Conservation (phyloP, 23 red algal species). For the Gracilaria vermiculophylla region DNA sequence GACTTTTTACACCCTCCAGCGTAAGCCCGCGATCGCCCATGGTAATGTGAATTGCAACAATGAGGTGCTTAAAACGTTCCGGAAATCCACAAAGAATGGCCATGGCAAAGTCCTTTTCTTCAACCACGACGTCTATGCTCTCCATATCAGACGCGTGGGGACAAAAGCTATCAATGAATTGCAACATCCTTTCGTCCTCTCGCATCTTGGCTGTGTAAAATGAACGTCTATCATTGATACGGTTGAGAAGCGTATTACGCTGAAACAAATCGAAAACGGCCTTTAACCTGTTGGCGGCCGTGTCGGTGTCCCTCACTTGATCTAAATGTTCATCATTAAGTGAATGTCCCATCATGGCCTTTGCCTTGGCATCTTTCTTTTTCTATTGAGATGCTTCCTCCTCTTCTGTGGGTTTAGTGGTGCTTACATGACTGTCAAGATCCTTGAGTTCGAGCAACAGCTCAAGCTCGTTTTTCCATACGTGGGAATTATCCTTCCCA, state of each 20-base stretch:
- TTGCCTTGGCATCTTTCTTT: background rate
- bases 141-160: background rate
- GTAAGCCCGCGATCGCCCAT: background rate
- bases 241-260: background rate
- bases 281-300: background rate
- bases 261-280: conserved; percentile 12
- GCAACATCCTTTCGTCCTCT: background rate
- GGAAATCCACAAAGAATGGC: background rate
- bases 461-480: conserved; percentile 23
- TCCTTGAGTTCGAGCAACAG: background rate
- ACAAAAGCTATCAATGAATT: background rate
- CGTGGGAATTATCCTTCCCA: conserved; percentile 4
- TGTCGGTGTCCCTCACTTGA: background rate
- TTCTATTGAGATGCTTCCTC: background rate
- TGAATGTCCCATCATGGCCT: background rate
- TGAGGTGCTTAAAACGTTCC: conserved; percentile 14
- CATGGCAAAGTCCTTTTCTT: conserved; percentile 3
- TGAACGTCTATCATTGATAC: conserved; percentile 1
- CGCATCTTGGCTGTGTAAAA: conserved; percentile 23
- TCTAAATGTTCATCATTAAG: conserved; percentile 1
- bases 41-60: background rate
- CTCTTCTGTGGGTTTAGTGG: background rate
- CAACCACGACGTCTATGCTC: background rate
- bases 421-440: background rate
- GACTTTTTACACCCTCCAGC: background rate